A percentile compares a stretch with the other conserved stretches of the same genome.
These are phyloP conservation scores for Pestalotiopsis sp. DNA, from an alignment of 2,329 filamentous ascomycete species.

Conservation along the genomic window DNA sequence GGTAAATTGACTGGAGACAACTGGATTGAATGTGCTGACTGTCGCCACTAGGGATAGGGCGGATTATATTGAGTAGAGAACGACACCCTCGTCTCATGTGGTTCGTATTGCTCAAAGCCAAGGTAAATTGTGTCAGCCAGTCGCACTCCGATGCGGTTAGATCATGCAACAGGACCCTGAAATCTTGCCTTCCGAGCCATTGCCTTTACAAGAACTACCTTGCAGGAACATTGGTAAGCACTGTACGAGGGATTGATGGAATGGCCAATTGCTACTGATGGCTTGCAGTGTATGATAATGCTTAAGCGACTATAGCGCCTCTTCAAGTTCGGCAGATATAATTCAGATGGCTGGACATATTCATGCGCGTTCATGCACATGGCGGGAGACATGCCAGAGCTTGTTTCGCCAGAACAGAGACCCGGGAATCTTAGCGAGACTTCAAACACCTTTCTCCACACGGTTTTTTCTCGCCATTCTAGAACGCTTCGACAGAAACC, in stretches of 20 bases:
- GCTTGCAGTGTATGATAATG: neutral
- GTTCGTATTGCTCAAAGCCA: conserved; percentile 9
- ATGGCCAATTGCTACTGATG: neutral
- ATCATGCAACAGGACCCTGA: conserved; percentile 4
- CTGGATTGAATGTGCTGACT: neutral
- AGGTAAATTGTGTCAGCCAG: neutral
- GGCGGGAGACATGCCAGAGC: neutral
- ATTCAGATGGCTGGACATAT: neutral
- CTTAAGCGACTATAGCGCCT: neutral
- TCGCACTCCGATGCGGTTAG: conserved; percentile 1
- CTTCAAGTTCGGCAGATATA: neutral
- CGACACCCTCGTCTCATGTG: neutral
- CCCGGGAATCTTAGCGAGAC: neutral
- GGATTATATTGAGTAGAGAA: neutral
- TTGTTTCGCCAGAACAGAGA: neutral
- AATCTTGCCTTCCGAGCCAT: neutral
- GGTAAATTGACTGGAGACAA: neutral
- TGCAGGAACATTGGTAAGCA: neutral
- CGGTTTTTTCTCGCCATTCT: neutral
- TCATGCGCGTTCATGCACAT: neutral
- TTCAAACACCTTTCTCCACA: neutral
- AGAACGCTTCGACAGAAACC: neutral
- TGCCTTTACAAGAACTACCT: neutral
- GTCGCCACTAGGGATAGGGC: neutral
- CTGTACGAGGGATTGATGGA: neutral